Conservation (phyloP, 768 basidiomycete species). For the Butyriboletus loyo region DNA sequence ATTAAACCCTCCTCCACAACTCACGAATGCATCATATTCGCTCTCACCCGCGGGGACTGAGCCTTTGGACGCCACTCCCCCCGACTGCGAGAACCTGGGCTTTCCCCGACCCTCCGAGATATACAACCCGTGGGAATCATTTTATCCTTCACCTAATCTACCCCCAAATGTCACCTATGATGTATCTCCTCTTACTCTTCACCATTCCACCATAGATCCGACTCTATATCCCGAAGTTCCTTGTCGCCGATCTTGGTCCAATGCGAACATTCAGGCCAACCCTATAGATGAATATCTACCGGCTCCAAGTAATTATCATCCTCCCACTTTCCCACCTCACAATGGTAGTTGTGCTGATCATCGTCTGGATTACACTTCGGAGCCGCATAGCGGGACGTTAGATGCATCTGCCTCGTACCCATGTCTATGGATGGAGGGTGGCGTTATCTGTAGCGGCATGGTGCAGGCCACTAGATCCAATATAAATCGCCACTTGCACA, state of each 20-base stretch:
- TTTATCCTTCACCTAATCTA: neutral
- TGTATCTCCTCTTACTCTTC: neutral
- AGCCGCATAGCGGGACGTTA: neutral
- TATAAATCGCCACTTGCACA: conserved; percentile 27
- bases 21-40: neutral
- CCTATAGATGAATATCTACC: neutral
- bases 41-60: neutral
- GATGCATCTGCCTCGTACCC: conserved; percentile 10
- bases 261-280: neutral
- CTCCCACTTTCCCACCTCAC: neutral
- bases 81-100: neutral
- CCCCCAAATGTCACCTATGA: neutral
- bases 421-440: conserved; percentile 19
- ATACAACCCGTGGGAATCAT: conserved; percentile 6
- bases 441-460: conserved; percentile 9
- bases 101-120: neutral
- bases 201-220: neutral
- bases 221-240: neutral
- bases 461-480: conserved; percentile 23
- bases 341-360: neutral
- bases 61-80: neutral
- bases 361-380: neutral
- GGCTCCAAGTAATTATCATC: neutral
- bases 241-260: neutral
- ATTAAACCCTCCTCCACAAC: neutral